Percentiles rank a stretch among this genome's conserved stretches.
Evolutionary conservation across 2,329 filamentous ascomycete genomes (phyloP).

Genomic region (Verticillium longisporum): DNA sequence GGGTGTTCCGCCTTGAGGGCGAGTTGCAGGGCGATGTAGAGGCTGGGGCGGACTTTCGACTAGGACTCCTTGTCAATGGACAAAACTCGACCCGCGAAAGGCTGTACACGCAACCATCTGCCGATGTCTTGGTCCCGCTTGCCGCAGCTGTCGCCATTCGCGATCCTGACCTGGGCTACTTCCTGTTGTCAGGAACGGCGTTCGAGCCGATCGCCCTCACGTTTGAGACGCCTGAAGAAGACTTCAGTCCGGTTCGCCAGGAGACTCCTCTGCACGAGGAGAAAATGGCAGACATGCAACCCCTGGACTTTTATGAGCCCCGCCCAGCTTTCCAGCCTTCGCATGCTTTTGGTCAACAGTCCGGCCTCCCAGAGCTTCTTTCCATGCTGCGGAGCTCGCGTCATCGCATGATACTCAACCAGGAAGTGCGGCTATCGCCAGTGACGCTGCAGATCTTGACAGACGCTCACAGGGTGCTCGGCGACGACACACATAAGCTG

Average conservation of each 20-base stretch:
- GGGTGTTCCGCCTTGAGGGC: constrained; percentile 57
- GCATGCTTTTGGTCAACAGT: constrained; percentile 50
- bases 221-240: constrained; percentile 52
- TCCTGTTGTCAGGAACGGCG: constrained; percentile 52
- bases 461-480: constrained; percentile 64
- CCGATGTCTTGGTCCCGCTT: constrained; percentile 39
- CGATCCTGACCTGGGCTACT: constrained; percentile 58
- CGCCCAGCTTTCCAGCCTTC: constrained; percentile 61
- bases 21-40: constrained; percentile 51
- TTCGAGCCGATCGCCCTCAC: constrained; percentile 51
- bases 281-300: constrained; percentile 35
- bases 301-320: constrained; percentile 51
- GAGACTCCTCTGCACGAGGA: constrained; percentile 36
- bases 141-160: constrained; percentile 47
- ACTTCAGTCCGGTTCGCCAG: constrained; percentile 33
- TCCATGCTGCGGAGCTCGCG: constrained; percentile 51
- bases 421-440: constrained; percentile 63
- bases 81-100: constrained; percentile 50
- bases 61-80: constrained; percentile 52
- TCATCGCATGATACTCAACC: constrained; percentile 54
- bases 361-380: constrained; percentile 48
- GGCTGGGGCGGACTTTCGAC: constrained; percentile 53
- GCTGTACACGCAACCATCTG: constrained; percentile 46
- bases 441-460: constrained; percentile 66
- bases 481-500: constrained; percentile 61